phyloP scores from a whole-genome alignment of 805 yeast genomes.

The Kodamaea kakaduensis region DNA sequence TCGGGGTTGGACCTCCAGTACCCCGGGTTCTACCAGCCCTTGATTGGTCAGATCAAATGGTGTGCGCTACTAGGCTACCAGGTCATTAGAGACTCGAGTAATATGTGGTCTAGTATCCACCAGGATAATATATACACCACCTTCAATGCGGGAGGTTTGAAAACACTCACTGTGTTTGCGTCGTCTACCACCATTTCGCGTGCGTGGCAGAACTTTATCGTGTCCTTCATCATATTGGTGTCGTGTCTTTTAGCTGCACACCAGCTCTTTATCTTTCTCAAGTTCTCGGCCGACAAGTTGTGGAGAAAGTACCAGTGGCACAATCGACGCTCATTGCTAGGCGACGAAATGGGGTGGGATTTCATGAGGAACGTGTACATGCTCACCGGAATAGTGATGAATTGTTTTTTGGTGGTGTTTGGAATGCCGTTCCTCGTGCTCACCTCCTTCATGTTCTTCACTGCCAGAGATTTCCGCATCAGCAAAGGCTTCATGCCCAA shows the following conservation, averaged over 20 bases:
- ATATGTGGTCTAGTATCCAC: slow-evolving; percentile 1
- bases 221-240: slow-evolving; percentile 28
- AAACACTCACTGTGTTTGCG: slow-evolving; percentile 30
- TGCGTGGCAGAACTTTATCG: slow-evolving; percentile 45
- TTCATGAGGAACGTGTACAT: slow-evolving; percentile 20
- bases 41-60: slow-evolving; percentile 52
- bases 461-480: slow-evolving; percentile 17
- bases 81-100: slow-evolving; percentile 12
- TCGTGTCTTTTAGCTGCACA: slow-evolving; percentile 14
- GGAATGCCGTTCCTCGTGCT: slow-evolving; percentile 43
- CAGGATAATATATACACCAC: slow-evolving; percentile 42
- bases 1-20: slow-evolving; percentile 52
- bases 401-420: slow-evolving; percentile 31
- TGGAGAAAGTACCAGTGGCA: slow-evolving; percentile 2
- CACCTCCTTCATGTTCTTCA: slow-evolving; percentile 30
- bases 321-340: slow-evolving; percentile 3
- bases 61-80: slow-evolving; percentile 44
- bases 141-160: slow-evolving; percentile 38
- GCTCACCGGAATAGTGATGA: slow-evolving; percentile 30
- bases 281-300: slow-evolving; percentile 4
- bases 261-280: slow-evolving; percentile 4
- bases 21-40: slow-evolving; percentile 62
- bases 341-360: slow-evolving; percentile 11
- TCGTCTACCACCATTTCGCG: slow-evolving; percentile 19
- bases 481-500: slow-evolving; percentile 13